Percentiles rank a stretch among this genome's conserved stretches.
Conservation (phyloP, 139 green algal species). For the Chlorella sp. region DNA sequence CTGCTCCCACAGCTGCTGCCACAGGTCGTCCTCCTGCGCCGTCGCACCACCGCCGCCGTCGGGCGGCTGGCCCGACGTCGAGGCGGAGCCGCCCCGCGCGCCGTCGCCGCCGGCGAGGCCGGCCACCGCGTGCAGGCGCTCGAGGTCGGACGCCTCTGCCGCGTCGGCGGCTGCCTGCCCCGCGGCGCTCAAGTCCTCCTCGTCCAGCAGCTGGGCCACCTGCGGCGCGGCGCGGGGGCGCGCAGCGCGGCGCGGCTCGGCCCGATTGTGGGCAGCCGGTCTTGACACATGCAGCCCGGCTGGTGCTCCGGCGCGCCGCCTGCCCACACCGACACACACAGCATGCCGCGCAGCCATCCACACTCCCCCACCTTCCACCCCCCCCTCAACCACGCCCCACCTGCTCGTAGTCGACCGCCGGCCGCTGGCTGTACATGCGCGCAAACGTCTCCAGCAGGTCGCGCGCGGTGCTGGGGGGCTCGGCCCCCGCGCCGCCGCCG, state of each 20-base stretch:
- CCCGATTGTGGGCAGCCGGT: no score
- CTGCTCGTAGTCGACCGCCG: conserved; percentile 39
- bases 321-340: no score
- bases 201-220: conserved; percentile 12
- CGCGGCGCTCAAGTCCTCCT: conserved; percentile 3
- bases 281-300: no score
- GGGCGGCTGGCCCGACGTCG: neutral
- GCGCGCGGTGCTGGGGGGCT: conserved; percentile 32
- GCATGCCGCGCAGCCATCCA: neutral
- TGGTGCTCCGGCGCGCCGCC: no score
- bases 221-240: no score
- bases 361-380: conserved; percentile 3
- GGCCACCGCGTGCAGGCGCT: neutral
- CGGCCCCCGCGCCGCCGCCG: neutral
- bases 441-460: conserved; percentile 44
- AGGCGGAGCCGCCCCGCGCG: neutral
- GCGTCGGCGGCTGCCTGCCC: neutral
- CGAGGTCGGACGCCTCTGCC: conserved; percentile 5
- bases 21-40: neutral
- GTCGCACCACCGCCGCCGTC: no score
- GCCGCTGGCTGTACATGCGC: conserved; percentile 34
- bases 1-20: neutral
- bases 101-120: neutral
- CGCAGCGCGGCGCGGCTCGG: no score
- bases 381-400: conserved; percentile 14